Evolutionary conservation across 768 basidiomycete genomes (phyloP).

Genomic region (Boletus pseudo-olivaceus): DNA sequence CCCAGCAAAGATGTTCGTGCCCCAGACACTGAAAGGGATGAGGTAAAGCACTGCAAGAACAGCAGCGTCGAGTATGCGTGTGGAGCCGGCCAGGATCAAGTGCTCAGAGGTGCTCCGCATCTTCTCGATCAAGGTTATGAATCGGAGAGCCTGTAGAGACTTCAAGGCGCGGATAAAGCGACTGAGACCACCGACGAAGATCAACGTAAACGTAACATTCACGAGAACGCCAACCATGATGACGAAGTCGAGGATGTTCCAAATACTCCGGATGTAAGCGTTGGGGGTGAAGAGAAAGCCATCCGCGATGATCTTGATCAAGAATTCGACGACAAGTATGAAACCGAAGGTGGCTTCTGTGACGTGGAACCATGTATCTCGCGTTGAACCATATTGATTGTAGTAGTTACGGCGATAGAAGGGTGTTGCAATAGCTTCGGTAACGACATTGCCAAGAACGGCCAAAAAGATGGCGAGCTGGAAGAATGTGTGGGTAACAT

Average conservation of each 20-base stretch:
- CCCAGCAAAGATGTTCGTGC: conserved; percentile 88
- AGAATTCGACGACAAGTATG: conserved; percentile 72
- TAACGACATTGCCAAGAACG: conserved; percentile 77
- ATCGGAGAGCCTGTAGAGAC: conserved; percentile 80
- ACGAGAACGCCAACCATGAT: conserved; percentile 76
- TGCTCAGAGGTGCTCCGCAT: conserved; percentile 87
- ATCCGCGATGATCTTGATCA: conserved; percentile 90
- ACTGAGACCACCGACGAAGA: conserved; percentile 75
- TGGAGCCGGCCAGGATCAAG: conserved; percentile 80
- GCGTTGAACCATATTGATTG: conserved; percentile 50
- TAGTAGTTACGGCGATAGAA: conserved; percentile 76
- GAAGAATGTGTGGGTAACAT: conserved; percentile 64
- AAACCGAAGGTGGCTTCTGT: conserved; percentile 71
- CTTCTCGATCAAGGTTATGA: conserved; percentile 85
- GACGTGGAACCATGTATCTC: conserved; percentile 84
- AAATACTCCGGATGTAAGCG: conserved; percentile 86
- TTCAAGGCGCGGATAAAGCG: conserved; percentile 84
- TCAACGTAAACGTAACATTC: conserved; percentile 67
- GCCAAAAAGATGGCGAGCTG: conserved; percentile 69
- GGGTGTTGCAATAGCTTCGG: conserved; percentile 82
- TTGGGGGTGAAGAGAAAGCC: conserved; percentile 90
- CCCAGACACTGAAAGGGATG: conserved; percentile 93
- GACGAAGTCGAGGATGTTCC: conserved; percentile 88
- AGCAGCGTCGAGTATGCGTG: conserved; percentile 85
- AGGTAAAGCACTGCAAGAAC: conserved; percentile 87